These are phyloP conservation scores for Phialophora macrospora DNA, from an alignment of 2,329 filamentous ascomycete genomes.

Conservation along the genomic window DNA sequence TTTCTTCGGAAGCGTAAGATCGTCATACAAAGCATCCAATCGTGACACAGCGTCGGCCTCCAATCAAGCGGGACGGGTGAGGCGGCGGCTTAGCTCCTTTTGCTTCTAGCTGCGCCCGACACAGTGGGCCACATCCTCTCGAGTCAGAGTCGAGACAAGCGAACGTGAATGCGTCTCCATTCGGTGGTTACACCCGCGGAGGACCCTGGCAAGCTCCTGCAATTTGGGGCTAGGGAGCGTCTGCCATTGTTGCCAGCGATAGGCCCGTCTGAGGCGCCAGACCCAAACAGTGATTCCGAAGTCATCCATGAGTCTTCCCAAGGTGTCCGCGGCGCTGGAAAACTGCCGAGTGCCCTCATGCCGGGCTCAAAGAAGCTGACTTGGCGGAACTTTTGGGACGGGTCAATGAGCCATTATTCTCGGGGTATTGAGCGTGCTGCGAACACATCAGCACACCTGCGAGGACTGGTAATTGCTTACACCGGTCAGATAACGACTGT, in stretches of 20 bases:
- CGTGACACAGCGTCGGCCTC: conserved; percentile 24
- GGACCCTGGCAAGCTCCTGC: conserved; percentile 20
- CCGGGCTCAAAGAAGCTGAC: conserved; percentile 18
- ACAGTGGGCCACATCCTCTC: conserved; percentile 7
- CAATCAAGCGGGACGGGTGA: conserved; percentile 33
- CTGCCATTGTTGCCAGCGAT: neutral
- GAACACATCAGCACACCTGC: conserved; percentile 12
- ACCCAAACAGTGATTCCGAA: neutral
- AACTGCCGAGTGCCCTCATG: neutral
- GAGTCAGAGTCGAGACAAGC: conserved; percentile 6
- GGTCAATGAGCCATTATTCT: conserved; percentile 5
- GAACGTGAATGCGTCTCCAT: conserved; percentile 8
- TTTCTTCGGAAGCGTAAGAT: conserved; percentile 15
- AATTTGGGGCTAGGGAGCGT: conserved; percentile 17
- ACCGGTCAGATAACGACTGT: neutral
- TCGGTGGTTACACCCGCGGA: conserved; percentile 17
- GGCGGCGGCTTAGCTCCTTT: conserved; percentile 28
- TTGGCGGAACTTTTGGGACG: conserved; percentile 29
- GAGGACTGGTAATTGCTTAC: neutral
- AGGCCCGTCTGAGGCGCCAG: neutral
- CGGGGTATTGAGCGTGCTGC: conserved; percentile 12
- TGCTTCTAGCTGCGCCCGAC: conserved; percentile 21
- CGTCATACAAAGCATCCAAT: conserved; percentile 29
- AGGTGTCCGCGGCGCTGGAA: neutral
- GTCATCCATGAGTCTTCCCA: neutral